Conservation (phyloP, 805 yeast species). For the Yueomyces sinensis region DNA sequence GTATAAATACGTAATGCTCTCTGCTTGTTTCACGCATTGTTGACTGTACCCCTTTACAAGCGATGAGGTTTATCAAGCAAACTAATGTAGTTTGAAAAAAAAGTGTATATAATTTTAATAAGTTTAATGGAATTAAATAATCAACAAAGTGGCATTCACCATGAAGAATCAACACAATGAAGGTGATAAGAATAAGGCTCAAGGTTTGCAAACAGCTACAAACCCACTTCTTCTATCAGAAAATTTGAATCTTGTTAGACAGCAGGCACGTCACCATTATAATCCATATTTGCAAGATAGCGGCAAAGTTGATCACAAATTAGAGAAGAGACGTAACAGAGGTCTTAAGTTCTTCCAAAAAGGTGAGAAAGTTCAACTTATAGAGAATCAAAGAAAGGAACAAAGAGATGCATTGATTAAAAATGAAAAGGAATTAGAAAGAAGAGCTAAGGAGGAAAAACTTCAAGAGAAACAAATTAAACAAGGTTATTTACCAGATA, state of each 20-base stretch:
- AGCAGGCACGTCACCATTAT: constrained; percentile 8
- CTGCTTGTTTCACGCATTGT: too few relatives aligned
- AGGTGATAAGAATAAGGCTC: background rate
- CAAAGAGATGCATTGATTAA: constrained; percentile 1
- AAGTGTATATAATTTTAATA: too few relatives aligned
- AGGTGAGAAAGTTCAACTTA: constrained; percentile 31
- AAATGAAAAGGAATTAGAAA: constrained; percentile 2
- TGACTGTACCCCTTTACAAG: too few relatives aligned
- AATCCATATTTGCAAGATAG: constrained; percentile 18
- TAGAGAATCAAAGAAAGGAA: constrained; percentile 7
- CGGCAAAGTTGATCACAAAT: constrained; percentile 1
- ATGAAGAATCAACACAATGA: background rate
- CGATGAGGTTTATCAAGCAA: too few relatives aligned
- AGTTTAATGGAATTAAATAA: too few relatives aligned
- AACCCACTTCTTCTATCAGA: constrained; percentile 19
- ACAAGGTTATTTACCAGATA: constrained; percentile 34
- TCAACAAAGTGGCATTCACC: too few relatives aligned
- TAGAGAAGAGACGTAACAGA: constrained; percentile 6
- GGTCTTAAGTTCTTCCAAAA: constrained; percentile 33
- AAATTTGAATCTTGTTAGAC: constrained; percentile 17
- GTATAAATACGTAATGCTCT: too few relatives aligned
- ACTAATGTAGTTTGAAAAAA: too few relatives aligned
- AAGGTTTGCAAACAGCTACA: constrained; percentile 19
- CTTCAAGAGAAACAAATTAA: constrained; percentile 30
- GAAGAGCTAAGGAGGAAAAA: constrained; percentile 2